phyloP scores from a whole-genome alignment of 306 rosid species.

The Sesbania bispinosa region DNA sequence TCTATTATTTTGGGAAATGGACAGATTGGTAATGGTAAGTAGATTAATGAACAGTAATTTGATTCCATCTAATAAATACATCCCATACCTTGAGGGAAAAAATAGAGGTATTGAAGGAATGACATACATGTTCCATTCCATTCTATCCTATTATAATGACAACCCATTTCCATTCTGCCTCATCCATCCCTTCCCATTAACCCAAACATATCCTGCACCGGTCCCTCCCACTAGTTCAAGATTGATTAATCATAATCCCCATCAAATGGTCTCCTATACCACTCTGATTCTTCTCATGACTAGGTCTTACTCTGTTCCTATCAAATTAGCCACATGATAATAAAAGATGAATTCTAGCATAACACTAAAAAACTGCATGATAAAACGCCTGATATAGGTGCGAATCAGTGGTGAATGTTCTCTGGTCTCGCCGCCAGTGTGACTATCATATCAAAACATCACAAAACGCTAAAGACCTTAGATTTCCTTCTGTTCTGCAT shows the following conservation, averaged over 20 bases:
- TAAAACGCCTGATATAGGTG: not conserved
- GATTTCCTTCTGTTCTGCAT: not conserved
- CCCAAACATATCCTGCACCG: not conserved
- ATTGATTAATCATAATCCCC: conserved; percentile 4
- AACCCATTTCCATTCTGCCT: no score
- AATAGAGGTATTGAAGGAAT: not conserved
- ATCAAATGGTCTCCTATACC: not conserved
- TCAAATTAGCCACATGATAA: not conserved
- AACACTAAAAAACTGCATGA: not conserved
- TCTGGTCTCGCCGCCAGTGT: no score
- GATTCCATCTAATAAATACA: not conserved
- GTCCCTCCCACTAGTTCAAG: not conserved
- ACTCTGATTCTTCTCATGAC: not conserved
- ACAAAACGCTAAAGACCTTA: not conserved
- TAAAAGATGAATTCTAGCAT: not conserved
- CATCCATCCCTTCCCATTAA: not conserved
- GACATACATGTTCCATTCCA: not conserved
- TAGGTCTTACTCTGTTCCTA: no score
- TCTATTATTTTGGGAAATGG: no score
- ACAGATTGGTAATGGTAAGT: no score
- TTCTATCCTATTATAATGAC: not conserved
- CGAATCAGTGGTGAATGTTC: not conserved
- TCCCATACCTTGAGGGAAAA: not conserved
- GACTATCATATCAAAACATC: not conserved
- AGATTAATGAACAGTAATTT: no score